phyloP scores from a whole-genome alignment of 2,329 filamentous ascomycete genomes.

The Colletotrichum tropicale region DNA sequence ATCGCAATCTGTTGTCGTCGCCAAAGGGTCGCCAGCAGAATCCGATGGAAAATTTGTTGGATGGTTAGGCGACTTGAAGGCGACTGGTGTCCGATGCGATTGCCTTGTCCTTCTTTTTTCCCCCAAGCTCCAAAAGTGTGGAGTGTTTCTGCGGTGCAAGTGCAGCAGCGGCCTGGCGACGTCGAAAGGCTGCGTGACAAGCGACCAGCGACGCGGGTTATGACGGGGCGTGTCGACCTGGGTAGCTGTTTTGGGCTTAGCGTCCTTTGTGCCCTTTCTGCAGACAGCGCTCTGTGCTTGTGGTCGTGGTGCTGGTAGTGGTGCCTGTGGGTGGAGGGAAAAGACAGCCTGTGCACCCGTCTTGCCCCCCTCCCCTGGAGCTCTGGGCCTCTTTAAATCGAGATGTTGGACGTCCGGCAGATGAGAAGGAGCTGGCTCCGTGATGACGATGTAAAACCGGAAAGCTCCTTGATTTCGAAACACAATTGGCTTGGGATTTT shows the following conservation, averaged over 20 bases:
- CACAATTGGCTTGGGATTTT: background rate
- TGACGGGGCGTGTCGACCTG: slow-evolving; percentile 15
- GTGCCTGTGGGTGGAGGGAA: background rate
- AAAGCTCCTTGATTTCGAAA: background rate
- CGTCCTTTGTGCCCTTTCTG: background rate
- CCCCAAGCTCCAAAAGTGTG: background rate
- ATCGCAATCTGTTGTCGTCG: background rate
- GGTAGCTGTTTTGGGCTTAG: slow-evolving; percentile 5
- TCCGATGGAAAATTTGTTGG: background rate
- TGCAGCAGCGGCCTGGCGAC: background rate
- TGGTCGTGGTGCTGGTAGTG: background rate
- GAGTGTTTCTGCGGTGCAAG: background rate
- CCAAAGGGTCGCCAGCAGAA: background rate
- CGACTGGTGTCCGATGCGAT: background rate
- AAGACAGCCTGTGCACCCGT: background rate
- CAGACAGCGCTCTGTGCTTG: background rate
- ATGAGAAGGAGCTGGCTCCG: background rate
- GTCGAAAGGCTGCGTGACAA: slow-evolving; percentile 18
- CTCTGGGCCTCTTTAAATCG: background rate
- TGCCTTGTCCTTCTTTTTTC: background rate
- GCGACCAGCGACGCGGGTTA: slow-evolving; percentile 20
- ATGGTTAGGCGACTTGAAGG: background rate
- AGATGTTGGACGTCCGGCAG: background rate
- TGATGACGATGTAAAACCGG: background rate
- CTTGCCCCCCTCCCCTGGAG: background rate